Conservation (phyloP, 495 filamentous ascomycete species). For the Penicillium tannophilum region DNA sequence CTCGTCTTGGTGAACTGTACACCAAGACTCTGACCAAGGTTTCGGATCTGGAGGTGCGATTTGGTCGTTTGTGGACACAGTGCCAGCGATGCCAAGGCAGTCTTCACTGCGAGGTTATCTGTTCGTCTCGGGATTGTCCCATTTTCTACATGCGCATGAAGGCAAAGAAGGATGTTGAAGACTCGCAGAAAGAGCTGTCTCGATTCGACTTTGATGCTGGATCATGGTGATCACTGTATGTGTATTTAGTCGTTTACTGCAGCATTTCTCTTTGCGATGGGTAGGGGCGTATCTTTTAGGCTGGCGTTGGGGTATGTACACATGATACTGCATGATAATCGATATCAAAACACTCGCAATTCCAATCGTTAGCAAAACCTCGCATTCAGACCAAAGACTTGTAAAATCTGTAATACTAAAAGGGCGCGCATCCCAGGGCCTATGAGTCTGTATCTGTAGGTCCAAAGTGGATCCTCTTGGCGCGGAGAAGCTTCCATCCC, state of each 20-base stretch:
- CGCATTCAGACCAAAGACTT: not conserved
- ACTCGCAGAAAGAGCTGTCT: conserved; percentile 85
- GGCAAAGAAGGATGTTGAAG: conserved; percentile 97
- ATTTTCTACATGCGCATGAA: conserved; percentile 99
- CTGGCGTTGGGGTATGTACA: conserved; percentile 15
- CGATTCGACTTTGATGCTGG: conserved; percentile 85
- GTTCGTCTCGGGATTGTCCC: conserved; percentile 91
- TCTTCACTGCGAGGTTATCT: conserved; percentile 97
- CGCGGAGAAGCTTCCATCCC: conserved; percentile 29
- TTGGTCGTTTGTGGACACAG: conserved; percentile 94
- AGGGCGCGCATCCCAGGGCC: too few species aligned
- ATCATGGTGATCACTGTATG: conserved; percentile 50
- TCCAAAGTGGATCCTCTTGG: conserved; percentile 19
- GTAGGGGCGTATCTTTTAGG: conserved; percentile 7
- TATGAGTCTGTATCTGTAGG: not conserved
- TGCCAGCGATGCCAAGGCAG: conserved; percentile 98
- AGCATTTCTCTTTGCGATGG: not conserved
- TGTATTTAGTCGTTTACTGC: conserved; percentile 1
- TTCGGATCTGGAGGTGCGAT: conserved; percentile 88
- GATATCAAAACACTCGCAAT: not conserved
- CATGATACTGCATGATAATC: conserved; percentile 3
- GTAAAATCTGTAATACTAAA: not conserved
- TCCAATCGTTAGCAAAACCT: not conserved
- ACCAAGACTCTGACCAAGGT: conserved; percentile 86
- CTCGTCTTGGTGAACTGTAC: conserved; percentile 89